These are phyloP conservation scores for Taxawa tesnikishii DNA, from an alignment of 2,329 filamentous ascomycete species.

Conservation along the genomic window DNA sequence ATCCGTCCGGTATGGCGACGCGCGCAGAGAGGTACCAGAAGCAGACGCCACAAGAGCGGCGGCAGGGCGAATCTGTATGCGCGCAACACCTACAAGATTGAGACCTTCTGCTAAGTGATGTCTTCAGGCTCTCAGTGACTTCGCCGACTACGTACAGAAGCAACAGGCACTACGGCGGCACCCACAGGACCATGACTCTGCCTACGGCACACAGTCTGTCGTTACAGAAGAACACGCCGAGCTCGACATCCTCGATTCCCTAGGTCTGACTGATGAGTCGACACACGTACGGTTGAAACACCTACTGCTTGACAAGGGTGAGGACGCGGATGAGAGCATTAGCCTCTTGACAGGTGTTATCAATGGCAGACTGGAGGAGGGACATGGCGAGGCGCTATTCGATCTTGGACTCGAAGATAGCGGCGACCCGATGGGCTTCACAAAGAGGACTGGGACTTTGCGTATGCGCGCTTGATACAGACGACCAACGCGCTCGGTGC, in stretches of 20 bases:
- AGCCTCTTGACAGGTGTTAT: conserved; percentile 54
- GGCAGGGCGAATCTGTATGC: conserved; percentile 73
- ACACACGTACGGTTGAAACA: conserved; percentile 60
- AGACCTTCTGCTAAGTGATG: conserved; percentile 2
- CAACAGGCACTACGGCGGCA: conserved; percentile 62
- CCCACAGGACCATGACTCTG: conserved; percentile 17
- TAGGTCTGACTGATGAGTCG: conserved; percentile 58
- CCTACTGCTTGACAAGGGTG: conserved; percentile 51
- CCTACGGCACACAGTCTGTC: conserved; percentile 16
- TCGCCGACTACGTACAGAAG: conserved; percentile 93
- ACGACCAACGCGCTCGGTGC: conserved; percentile 56
- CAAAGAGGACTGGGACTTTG: conserved; percentile 62
- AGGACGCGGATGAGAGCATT: conserved; percentile 46
- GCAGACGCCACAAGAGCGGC: conserved; percentile 62
- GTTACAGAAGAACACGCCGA: conserved; percentile 64
- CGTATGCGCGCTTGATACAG: conserved; percentile 51
- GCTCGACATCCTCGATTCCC: conserved; percentile 75
- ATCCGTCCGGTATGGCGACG: too few relatives aligned
- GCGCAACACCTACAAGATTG: background rate
- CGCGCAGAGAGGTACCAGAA: conserved; percentile 22
- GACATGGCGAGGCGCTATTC: conserved; percentile 79
- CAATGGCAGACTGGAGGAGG: conserved; percentile 61
- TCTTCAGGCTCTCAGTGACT: conserved; percentile 70
- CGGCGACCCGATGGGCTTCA: conserved; percentile 72
- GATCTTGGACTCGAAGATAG: conserved; percentile 87